A percentile compares a stretch with the other conserved stretches of the same genome.
Conservation (phyloP, 2,329 filamentous ascomycete genomes). For the Elsinoe fawcettii region DNA sequence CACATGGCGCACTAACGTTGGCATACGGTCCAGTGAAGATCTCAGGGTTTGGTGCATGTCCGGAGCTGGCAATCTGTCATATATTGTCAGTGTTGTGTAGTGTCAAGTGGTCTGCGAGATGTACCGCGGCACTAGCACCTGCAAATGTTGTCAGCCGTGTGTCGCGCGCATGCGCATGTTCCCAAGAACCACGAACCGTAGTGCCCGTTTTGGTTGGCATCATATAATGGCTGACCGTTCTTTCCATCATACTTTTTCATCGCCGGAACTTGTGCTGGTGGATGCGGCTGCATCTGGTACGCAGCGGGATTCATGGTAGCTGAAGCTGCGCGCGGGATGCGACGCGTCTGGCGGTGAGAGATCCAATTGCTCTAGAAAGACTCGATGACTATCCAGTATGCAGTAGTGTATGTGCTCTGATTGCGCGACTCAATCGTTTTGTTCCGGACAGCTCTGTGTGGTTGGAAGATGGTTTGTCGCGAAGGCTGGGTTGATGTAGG, state of each 20-base stretch:
- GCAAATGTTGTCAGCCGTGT: conserved; percentile 15
- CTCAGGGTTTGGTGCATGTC: conserved; percentile 80
- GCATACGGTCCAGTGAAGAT: conserved; percentile 92
- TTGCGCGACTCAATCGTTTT: neutral
- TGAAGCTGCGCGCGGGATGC: neutral
- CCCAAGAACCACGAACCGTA: conserved; percentile 36
- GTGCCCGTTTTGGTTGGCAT: conserved; percentile 40
- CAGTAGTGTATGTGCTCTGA: neutral
- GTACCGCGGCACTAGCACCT: conserved; percentile 64
- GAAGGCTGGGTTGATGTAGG: neutral
- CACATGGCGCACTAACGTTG: conserved; percentile 56
- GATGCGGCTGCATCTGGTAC: conserved; percentile 26
- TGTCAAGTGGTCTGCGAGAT: conserved; percentile 27
- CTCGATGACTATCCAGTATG: neutral
- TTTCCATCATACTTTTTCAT: conserved; percentile 42
- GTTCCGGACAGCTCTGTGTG: neutral
- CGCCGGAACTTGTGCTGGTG: conserved; percentile 26
- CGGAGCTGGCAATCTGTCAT: conserved; percentile 70
- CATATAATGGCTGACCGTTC: conserved; percentile 43
- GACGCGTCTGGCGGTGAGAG: conserved; percentile 2
- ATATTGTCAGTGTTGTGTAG: conserved; percentile 18
- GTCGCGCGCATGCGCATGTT: neutral
- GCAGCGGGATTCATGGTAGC: conserved; percentile 21
- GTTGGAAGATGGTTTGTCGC: neutral
- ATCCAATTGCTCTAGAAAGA: neutral